These are phyloP conservation scores for Zygosaccharomyces sapae DNA, from an alignment of 1,139 yeast genomes.

Conservation along the genomic window DNA sequence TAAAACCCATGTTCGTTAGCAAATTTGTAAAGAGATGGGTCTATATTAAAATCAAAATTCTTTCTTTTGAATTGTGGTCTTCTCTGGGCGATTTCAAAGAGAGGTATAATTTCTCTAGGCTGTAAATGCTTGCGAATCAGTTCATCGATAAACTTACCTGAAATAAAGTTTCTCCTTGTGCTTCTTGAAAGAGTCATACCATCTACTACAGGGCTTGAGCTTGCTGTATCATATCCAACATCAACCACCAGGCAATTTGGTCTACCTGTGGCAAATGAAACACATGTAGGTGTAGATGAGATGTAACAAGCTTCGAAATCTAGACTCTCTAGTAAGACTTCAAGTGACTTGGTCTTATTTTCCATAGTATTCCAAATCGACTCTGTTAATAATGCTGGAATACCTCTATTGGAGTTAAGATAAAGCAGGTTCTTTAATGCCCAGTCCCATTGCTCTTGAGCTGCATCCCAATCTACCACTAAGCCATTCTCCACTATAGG, in stretches of 20 bases:
- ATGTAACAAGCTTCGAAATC: constrained; percentile 82
- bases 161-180: constrained; percentile 62
- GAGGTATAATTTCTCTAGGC: constrained; percentile 33
- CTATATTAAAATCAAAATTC: constrained; percentile 37
- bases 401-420: constrained; percentile 34
- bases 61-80: constrained; percentile 30
- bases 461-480: constrained; percentile 71
- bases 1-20: constrained; percentile 38
- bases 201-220: constrained; percentile 91
- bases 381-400: constrained; percentile 39
- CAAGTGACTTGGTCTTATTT: constrained; percentile 70
- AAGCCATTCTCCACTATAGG: constrained; percentile 60
- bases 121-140: constrained; percentile 24
- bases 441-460: constrained; percentile 60
- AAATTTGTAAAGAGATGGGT: constrained; percentile 25
- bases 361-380: constrained; percentile 63
- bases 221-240: constrained; percentile 76
- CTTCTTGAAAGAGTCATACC: constrained; percentile 80
- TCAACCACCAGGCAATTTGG: constrained; percentile 93
- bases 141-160: constrained; percentile 51
- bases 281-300: constrained; percentile 83
- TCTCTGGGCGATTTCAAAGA: constrained; percentile 33
- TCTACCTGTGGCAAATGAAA: constrained; percentile 89
- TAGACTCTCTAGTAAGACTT: constrained; percentile 66
- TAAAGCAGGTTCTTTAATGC: constrained; percentile 40